A percentile compares a stretch with the other conserved stretches of the same genome.
Conservation (phyloP, 2,329 filamentous ascomycete species). For the Cercospora brassicicola region DNA sequence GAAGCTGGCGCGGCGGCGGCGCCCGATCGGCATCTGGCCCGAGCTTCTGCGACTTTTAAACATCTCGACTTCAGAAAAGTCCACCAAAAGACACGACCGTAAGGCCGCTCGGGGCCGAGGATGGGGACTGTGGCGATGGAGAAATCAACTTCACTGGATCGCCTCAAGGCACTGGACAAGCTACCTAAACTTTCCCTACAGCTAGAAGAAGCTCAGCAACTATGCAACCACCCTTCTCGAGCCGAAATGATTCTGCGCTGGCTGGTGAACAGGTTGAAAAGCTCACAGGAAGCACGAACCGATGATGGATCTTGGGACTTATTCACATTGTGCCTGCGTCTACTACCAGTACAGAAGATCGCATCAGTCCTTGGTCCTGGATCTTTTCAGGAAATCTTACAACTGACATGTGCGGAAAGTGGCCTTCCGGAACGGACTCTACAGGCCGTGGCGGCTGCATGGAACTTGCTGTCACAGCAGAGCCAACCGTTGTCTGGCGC, state of each 20-base stretch:
- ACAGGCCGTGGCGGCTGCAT: constrained; percentile 13
- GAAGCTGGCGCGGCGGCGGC: background rate
- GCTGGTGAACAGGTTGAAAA: constrained; percentile 62
- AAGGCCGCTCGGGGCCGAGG: background rate
- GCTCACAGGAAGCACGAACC: constrained; percentile 45
- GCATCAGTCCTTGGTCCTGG: constrained; percentile 71
- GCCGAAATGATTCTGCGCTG: constrained; percentile 66
- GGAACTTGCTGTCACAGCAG: constrained; percentile 27
- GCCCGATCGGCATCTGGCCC: constrained; percentile 5
- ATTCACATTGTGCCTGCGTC: constrained; percentile 59
- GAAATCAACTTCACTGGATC: constrained; percentile 42
- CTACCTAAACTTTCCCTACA: constrained; percentile 30
- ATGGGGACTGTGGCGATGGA: constrained; percentile 16
- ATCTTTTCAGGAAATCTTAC: constrained; percentile 65
- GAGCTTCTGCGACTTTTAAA: constrained; percentile 9
- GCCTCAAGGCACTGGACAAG: constrained; percentile 41
- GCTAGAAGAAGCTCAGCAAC: constrained; percentile 31
- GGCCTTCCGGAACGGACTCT: constrained; percentile 11
- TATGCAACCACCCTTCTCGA: constrained; percentile 37
- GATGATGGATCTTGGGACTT: constrained; percentile 58
- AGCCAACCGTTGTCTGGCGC: constrained; percentile 24
- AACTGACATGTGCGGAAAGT: constrained; percentile 50
- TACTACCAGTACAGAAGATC: constrained; percentile 68
- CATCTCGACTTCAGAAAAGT: constrained; percentile 16
- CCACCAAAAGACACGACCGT: background rate